A percentile compares a stretch with the other conserved stretches of the same genome.
Evolutionary conservation across 176 grass and related monocot species (phyloP).

Genomic region (Zea mays): Zm-B73-REFERENCE-NAM-5.0 NC_050104.1:14286001-14286500

Average conservation of each 20-base stretch:
- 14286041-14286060: slow-evolving; percentile 48
- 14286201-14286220: slow-evolving; percentile 59
- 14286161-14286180: slow-evolving; percentile 94
- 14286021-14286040: background rate
- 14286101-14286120: slow-evolving; percentile 58
- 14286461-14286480: slow-evolving; percentile 2
- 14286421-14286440: slow-evolving; percentile 18
- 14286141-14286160: slow-evolving; percentile 94
- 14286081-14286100: slow-evolving; percentile 72
- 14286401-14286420: slow-evolving; percentile 80
- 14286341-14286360: slow-evolving; percentile 67
- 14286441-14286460: slow-evolving; percentile 20
- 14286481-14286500: background rate
- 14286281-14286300: slow-evolving; percentile 92
- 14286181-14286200: slow-evolving; percentile 81
- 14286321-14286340: slow-evolving; percentile 91
- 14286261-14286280: slow-evolving; percentile 33
- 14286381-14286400: slow-evolving; percentile 83
- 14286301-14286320: slow-evolving; percentile 94
- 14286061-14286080: slow-evolving; percentile 87
- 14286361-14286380: slow-evolving; percentile 81
- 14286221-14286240: slow-evolving; percentile 31
- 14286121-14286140: slow-evolving; percentile 82
- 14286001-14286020: slow-evolving; percentile 9
- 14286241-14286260: slow-evolving; percentile 17